A percentile compares a stretch with the other conserved stretches of the same genome.
phyloP scores from a whole-genome alignment of 768 basidiomycete genomes.

The Mrakia hoshinonis region DNA sequence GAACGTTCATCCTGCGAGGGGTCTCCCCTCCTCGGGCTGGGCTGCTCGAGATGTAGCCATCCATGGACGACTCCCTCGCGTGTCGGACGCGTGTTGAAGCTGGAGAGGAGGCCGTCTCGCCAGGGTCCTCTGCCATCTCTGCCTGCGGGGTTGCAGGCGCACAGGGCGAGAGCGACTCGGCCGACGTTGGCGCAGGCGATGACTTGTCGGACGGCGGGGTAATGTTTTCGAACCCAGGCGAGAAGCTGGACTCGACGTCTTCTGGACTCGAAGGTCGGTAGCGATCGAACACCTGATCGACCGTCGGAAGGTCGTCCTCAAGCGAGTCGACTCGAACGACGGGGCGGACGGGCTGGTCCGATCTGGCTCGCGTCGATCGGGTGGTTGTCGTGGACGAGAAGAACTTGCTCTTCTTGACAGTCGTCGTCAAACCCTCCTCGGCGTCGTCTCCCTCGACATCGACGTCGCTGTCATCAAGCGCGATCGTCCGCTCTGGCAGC shows the following conservation, averaged over 20 bases:
- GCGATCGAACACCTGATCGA: neutral
- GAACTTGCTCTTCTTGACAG: slow-evolving; percentile 11
- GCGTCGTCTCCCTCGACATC: neutral
- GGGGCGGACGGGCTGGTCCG: neutral
- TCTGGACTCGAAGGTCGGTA: neutral
- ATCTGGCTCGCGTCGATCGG: neutral
- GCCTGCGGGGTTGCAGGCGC: neutral
- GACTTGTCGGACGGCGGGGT: neutral
- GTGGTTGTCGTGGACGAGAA: neutral
- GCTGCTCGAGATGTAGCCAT: slow-evolving; percentile 28
- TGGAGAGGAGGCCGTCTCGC: slow-evolving; percentile 5
- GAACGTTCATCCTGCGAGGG: neutral
- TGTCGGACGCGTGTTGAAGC: neutral
- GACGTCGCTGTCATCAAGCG: neutral
- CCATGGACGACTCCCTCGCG: neutral
- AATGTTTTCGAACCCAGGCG: neutral
- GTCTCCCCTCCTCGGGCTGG: neutral
- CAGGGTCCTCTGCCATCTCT: neutral
- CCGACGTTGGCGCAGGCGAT: neutral
- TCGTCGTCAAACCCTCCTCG: too few relatives aligned
- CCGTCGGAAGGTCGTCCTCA: neutral
- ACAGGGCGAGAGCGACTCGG: neutral
- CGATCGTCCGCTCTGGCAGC: neutral
- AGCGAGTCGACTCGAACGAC: neutral
- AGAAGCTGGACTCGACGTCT: slow-evolving; percentile 2